Evolutionary conservation across 176 grass and related monocot species (phyloP), one percentile per base, ranked within the genome.

Genomic region (Aegilops bicornis): DNA sequence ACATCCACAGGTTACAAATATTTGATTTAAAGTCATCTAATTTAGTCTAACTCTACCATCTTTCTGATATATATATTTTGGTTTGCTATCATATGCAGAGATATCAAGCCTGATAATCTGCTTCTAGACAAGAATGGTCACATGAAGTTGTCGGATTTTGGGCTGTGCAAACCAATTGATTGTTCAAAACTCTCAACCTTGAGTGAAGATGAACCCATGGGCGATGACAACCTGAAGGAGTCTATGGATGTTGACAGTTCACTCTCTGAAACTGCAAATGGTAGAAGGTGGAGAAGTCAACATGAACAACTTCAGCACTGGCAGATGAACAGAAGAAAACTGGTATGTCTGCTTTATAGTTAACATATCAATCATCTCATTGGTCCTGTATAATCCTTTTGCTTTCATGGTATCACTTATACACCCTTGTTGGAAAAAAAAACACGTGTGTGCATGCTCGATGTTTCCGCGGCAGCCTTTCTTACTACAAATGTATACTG

Each of bases 81-180:
- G 24, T 42, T 79, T 93, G 40, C 76, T 83, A 48, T 86, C 37
- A 67, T 87, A 91, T 92, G 76, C 89, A 99, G 97, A 86, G 97
- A 99, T 85, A 97, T 99, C 60, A 99, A 99, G 89, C 97, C 97
- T 60, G 97, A 99, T 54, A 99, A 99, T 85, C 89, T 99, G 67
- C 85, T 99, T 15, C 86, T 99, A 67, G 97, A 99, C 83, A 96
- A 94, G 78, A 94, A 91, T 83, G 97, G 97, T 76, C 92, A 99
- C 90, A 94, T 99, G 97, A 99, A 99, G 68, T 78, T 99, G 60
- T 97, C 97, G 52, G 97, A 99, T 88, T 99, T 99, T 85, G 97
- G 97, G 61, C 69, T 99, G 60, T 99, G 97, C 85, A 99, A 99
- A 70, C 97, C 97, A 85, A 94, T 99, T 60, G 97, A 96, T 88